phyloP scores from a whole-genome alignment of 306 rosid genomes.

The Medicago truncatula region DNA sequence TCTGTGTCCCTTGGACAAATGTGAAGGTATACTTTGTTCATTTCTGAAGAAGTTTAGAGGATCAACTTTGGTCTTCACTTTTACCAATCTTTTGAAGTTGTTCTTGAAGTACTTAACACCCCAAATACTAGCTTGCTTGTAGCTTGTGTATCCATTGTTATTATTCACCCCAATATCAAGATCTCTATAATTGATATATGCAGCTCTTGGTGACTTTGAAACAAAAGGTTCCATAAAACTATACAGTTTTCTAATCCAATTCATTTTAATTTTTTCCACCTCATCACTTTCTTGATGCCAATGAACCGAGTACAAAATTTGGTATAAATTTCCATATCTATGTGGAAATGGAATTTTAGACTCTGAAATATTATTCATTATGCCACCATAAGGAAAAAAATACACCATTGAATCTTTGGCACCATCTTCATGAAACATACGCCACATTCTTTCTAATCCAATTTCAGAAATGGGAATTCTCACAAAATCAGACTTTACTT shows the following conservation, averaged over 20 bases:
- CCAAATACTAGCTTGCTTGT: constrained; percentile 43
- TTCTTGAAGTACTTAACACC: constrained; percentile 39
- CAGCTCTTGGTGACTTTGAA: constrained; percentile 11
- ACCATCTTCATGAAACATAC: constrained; percentile 39
- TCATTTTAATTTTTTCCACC: constrained; percentile 11
- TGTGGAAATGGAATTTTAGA: constrained; percentile 49
- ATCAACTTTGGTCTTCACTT: constrained; percentile 41
- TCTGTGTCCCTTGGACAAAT: neutral
- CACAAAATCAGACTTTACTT: constrained; percentile 51
- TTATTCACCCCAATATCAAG: constrained; percentile 31
- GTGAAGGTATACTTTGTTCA: constrained; percentile 28
- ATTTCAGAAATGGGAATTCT: constrained; percentile 34
- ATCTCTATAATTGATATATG: constrained; percentile 5
- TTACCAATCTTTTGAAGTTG: constrained; percentile 39
- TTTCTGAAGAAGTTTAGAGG: constrained; percentile 33
- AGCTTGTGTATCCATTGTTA: constrained; percentile 39
- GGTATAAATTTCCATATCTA: constrained; percentile 40
- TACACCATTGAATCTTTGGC: neutral
- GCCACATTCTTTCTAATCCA: constrained; percentile 49
- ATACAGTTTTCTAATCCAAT: constrained; percentile 40
- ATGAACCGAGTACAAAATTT: constrained; percentile 28
- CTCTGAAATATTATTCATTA: constrained; percentile 47
- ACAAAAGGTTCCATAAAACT: constrained; percentile 13
- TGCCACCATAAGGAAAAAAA: constrained; percentile 46
- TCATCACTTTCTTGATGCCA: constrained; percentile 43